Conservation (phyloP, 805 yeast species). For the Candida suzukii region DNA sequence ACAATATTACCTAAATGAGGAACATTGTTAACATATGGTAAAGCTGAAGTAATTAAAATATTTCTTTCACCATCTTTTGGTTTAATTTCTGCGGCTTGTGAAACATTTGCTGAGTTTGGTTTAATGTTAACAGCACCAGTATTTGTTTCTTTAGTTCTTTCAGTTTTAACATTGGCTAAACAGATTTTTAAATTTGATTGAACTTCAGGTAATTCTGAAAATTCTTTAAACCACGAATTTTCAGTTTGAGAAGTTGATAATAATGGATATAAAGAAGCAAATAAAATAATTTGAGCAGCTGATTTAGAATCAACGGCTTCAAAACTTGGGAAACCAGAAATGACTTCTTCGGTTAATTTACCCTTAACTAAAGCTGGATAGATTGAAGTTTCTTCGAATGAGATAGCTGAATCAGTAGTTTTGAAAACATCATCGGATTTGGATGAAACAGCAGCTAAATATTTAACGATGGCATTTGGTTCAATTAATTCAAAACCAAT, state of each 20-base stretch:
- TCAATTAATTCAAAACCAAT: slow-evolving; percentile 47
- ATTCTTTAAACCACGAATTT: slow-evolving; percentile 35
- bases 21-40: slow-evolving; percentile 96
- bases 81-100: slow-evolving; percentile 25
- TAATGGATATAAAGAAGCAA: slow-evolving; percentile 48
- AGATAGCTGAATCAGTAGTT: slow-evolving; percentile 9
- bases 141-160: slow-evolving; percentile 32
- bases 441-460: slow-evolving; percentile 32
- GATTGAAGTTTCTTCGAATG: slow-evolving; percentile 35
- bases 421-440: slow-evolving; percentile 8
- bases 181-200: slow-evolving; percentile 40
- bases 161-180: slow-evolving; percentile 35
- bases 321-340: slow-evolving; percentile 5
- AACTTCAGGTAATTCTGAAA: slow-evolving; percentile 32
- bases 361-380: slow-evolving; percentile 32
- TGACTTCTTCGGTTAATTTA: slow-evolving; percentile 17
- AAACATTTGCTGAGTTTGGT: slow-evolving; percentile 9
- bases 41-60: slow-evolving; percentile 87
- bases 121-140: slow-evolving; percentile 28
- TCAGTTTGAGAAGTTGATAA: slow-evolving; percentile 14
- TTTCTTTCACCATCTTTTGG: slow-evolving; percentile 75
- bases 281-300: slow-evolving; percentile 51
- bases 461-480: slow-evolving; percentile 65
- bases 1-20: slow-evolving; percentile 97
- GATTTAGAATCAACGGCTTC: slow-evolving; percentile 25